Conservation (phyloP, 1,284 basidiomycete species). For the Cutaneotrichosporon dermatis region DNA sequence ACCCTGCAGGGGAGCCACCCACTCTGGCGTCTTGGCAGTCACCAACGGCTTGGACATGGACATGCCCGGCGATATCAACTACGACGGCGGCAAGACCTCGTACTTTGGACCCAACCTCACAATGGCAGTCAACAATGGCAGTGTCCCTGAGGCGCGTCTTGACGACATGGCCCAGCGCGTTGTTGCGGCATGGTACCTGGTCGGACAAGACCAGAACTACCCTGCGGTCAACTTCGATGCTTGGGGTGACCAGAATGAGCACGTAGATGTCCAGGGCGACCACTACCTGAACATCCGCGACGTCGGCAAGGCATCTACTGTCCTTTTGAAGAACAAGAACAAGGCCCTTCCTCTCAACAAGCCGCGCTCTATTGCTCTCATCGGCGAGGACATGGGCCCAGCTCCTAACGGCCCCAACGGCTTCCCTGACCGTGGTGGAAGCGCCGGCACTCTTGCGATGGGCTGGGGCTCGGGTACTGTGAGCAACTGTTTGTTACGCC, state of each 20-base stretch:
- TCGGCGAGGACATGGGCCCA: conserved; percentile 69
- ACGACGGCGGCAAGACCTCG: conserved; percentile 14
- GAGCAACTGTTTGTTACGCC: background rate
- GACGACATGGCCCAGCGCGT: conserved; percentile 36
- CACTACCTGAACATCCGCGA: conserved; percentile 54
- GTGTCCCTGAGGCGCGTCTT: conserved; percentile 23
- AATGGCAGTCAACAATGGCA: conserved; percentile 29
- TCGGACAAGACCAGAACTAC: conserved; percentile 31
- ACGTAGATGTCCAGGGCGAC: conserved; percentile 67
- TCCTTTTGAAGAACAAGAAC: conserved; percentile 67
- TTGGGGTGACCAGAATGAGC: conserved; percentile 51
- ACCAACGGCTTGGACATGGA: conserved; percentile 38
- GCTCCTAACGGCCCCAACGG: conserved; percentile 66
- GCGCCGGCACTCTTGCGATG: conserved; percentile 64
- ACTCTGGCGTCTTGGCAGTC: conserved; percentile 15
- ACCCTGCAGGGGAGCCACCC: conserved; percentile 29
- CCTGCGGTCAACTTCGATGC: conserved; percentile 21
- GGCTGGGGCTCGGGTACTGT: conserved; percentile 70
- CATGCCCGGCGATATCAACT: conserved; percentile 51
- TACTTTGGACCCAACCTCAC: conserved; percentile 18
- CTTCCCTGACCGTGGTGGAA: conserved; percentile 57
- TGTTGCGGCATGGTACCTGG: conserved; percentile 31
- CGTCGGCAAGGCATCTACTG: conserved; percentile 50
- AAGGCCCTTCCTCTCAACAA: conserved; percentile 58
- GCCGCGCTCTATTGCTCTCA: conserved; percentile 56